These are phyloP conservation scores for Pneumocystis sp. DNA, from an alignment of 1,139 yeast genomes.

Conservation along the genomic window DNA sequence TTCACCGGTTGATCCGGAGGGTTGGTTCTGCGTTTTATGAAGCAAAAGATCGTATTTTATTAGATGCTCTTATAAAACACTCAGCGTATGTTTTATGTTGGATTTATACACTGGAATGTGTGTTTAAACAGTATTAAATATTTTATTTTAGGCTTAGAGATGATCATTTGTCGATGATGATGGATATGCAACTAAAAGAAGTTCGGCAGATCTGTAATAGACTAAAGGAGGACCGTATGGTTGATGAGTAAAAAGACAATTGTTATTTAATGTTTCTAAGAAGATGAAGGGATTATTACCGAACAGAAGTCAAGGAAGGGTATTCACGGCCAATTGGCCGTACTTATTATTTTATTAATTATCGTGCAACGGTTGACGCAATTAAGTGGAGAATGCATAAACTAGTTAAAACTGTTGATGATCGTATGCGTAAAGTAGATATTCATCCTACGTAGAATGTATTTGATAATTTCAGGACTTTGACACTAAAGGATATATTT, in stretches of 20 bases:
- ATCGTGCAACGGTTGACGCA: constrained; percentile 87
- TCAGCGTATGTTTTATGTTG: constrained; percentile 35
- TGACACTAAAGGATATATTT: constrained; percentile 85
- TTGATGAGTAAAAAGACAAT: constrained; percentile 17
- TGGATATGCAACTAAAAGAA: constrained; percentile 78
- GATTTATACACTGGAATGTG: neutral
- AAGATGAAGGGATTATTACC: constrained; percentile 17
- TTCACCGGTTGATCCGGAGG: constrained; percentile 31
- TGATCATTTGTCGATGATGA: constrained; percentile 67
- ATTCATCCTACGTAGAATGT: neutral
- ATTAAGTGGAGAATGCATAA: constrained; percentile 93
- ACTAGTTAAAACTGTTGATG: constrained; percentile 61
- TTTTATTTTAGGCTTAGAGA: constrained; percentile 43
- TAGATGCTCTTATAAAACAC: constrained; percentile 83
- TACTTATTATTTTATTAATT: constrained; percentile 75
- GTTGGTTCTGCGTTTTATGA: constrained; percentile 82
- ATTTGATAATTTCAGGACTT: constrained; percentile 35
- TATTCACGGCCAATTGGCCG: constrained; percentile 53
- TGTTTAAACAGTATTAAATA: neutral
- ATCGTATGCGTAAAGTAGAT: constrained; percentile 45
- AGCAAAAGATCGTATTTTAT: constrained; percentile 62
- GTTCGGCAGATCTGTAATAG: constrained; percentile 68
- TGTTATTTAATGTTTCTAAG: constrained; percentile 5
- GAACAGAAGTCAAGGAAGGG: constrained; percentile 55
- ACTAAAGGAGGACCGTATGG: constrained; percentile 66